Evolutionary conservation across 352 stramenopile genomes (phyloP).

Genomic region (Globisporangium solare): DNA sequence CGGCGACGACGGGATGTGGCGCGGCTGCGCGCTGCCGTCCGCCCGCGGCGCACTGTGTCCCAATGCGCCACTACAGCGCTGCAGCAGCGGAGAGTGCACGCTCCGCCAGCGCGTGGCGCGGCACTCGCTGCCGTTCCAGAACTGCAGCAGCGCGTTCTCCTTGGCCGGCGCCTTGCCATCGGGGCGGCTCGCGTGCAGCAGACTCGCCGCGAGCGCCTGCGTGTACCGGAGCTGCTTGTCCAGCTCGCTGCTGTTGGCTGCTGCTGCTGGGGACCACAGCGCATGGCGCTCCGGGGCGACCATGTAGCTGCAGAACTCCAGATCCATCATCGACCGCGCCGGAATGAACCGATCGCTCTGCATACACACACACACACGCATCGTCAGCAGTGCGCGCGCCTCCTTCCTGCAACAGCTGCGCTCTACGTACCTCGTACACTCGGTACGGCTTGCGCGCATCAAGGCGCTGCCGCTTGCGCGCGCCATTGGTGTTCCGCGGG

Average conservation of each 20-base stretch:
- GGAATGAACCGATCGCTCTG: constrained; percentile 48
- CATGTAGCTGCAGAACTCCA: constrained; percentile 42
- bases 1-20: constrained; percentile 34
- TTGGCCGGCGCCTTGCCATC: constrained; percentile 11
- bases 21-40: constrained; percentile 2
- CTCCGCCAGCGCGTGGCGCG: constrained; percentile 16
- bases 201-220: constrained; percentile 28
- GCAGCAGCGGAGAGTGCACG: background rate
- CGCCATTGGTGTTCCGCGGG: too few species aligned
- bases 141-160: constrained; percentile 22
- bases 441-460: too few species aligned
- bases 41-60: background rate
- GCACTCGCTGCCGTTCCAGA: constrained; percentile 12
- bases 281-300: constrained; percentile 17
- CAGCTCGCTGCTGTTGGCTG: constrained; percentile 15
- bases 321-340: constrained; percentile 29
- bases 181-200: constrained; percentile 17
- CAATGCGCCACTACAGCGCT: too few species aligned
- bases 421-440: too few species aligned
- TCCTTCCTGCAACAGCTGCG: too few species aligned
- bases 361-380: background rate
- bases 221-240: constrained; percentile 29
- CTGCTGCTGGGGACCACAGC: background rate
- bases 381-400: too few species aligned
- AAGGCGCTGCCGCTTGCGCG: too few species aligned